Evolutionary conservation across 371 early-diverging fungal species (phyloP), one percentile per base, ranked within the genome.

Genomic region (Apophysomyces elegans): DNA sequence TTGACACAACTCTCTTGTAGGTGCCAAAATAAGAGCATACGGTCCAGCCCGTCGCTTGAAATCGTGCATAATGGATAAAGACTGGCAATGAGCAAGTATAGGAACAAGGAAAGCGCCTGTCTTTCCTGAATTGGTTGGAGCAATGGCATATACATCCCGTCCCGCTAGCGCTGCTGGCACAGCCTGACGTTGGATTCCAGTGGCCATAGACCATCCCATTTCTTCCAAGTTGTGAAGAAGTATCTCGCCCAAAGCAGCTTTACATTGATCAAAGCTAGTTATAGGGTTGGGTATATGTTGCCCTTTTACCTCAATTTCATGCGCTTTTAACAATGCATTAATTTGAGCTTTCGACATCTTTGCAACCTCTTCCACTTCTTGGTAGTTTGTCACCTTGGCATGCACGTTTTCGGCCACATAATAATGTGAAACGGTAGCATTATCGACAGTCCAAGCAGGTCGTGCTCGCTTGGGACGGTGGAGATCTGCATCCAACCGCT

Each of bases 61-160:
- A 12, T 66, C 46, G 50, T 79, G 73, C 62, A 70, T 62, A 18
- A 67, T 68, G 0, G 86, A 79, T 1, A 88, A 59, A 0, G 86
- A 80, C 26, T 73, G 79, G 58, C 78, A 78, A 61, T 88, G 89
- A 5, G 72, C 73, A 11, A 89, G 46, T 54, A 78, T 68, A 13
- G 89, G 86, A 12, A 89, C 75, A 26, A 86, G 63, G 46, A 78
- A 87, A 2, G 80, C 78, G 0, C 72, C 83, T 1, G 89, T 87
- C 63, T 89, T 89, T 11, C 89, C 89, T 14, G 86, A 74, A n/a
- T 89, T 84, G 1, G 91, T 90, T 4, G 89, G 90, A 13, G 92
- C 89, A 38, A 85, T 80, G 37, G 85, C 89, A 50, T 89, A 71
- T 26, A 91, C 72, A 62, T 93, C 93, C n/a, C 89, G 78, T 13